Percentiles rank a stretch among this genome's conserved stretches.
Conservation (phyloP, 169 alveolate genomes). For the Theileria sp. region DNA sequence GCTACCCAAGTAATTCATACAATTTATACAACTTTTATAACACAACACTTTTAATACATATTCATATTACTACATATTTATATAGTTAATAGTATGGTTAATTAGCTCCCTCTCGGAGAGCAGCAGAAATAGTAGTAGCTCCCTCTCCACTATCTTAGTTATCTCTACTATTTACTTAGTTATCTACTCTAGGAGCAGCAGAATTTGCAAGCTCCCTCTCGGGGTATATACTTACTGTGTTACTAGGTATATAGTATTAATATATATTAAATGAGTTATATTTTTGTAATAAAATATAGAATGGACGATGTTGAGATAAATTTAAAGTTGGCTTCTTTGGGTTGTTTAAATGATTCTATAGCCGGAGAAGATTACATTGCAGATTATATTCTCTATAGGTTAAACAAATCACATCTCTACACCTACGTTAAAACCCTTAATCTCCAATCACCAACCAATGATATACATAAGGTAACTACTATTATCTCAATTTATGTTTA, state of each 20-base stretch:
- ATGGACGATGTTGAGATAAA: conserved; percentile 55
- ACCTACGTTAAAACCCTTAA: conserved; percentile 41
- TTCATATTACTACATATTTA: no score
- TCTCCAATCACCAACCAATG: conserved; percentile 45
- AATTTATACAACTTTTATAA: no score
- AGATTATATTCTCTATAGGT: conserved; percentile 53
- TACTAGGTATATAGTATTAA: no score
- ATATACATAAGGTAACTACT: conserved; percentile 27
- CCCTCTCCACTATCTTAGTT: no score
- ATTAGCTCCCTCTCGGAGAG: no score
- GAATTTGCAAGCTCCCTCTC: no score
- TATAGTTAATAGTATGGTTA: no score
- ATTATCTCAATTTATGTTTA: not conserved
- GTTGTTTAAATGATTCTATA: conserved; percentile 51
- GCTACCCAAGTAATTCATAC: conserved; percentile 51
- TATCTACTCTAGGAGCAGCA: not conserved
- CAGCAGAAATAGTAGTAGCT: no score
- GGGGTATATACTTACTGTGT: no score
- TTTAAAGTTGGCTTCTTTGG: conserved; percentile 63
- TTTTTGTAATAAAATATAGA: not conserved
- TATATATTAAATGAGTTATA: no score
- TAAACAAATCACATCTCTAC: conserved; percentile 20
- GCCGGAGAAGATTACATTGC: conserved; percentile 66
- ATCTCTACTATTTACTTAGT: not conserved
- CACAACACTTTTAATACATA: no score